Percentiles rank a stretch among this genome's conserved stretches.
phyloP scores from a whole-genome alignment of 1,284 basidiomycete species.

The Cronartium quercuum region DNA sequence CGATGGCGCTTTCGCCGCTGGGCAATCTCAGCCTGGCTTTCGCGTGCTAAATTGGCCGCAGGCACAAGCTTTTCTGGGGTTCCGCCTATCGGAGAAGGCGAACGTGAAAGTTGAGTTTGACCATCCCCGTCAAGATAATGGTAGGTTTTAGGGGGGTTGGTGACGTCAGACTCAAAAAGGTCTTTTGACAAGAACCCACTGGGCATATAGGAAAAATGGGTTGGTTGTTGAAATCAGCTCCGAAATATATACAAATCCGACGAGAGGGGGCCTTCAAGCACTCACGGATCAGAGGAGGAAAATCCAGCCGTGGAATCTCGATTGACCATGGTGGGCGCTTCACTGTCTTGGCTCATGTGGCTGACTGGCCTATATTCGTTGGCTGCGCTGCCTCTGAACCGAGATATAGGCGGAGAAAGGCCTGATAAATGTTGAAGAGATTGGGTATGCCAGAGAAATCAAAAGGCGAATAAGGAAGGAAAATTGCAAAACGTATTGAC shows the following conservation, averaged over 20 bases:
- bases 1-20: conserved; percentile 8
- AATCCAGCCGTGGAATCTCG: not conserved
- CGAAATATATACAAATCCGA: not conserved
- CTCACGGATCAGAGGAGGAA: not conserved
- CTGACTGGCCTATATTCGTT: conserved; percentile 32
- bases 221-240: not conserved
- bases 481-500: not conserved
- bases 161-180: not conserved
- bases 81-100: not conserved
- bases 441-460: not conserved
- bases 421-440: not conserved
- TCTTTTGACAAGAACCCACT: not conserved
- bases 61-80: not conserved
- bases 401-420: not conserved
- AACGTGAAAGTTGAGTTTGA: not conserved
- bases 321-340: not conserved
- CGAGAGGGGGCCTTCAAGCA: not conserved
- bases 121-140: not conserved
- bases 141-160: not conserved
- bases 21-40: not conserved
- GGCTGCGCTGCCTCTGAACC: conserved; percentile 14
- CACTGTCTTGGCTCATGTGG: conserved; percentile 4
- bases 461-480: not conserved
- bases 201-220: not conserved
- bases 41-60: too few species aligned